phyloP scores from a whole-genome alignment of 2,329 filamentous ascomycete genomes.

The Harringtonia aguacate region DNA sequence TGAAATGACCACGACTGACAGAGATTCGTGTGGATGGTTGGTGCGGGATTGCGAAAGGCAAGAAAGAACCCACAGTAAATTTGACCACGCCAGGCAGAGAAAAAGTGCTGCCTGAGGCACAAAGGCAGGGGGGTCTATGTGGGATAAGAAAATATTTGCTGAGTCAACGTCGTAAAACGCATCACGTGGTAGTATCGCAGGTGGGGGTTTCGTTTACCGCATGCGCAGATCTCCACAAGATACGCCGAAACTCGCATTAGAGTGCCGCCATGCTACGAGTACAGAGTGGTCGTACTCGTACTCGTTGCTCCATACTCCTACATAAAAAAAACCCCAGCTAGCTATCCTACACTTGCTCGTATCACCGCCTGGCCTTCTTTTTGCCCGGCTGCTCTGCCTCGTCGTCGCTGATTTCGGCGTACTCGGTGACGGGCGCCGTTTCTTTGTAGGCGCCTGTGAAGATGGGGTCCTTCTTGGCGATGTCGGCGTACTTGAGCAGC shows the following conservation, averaged over 20 bases:
- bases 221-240: neutral
- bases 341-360: no score
- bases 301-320: no score
- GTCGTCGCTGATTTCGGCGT: constrained; percentile 79
- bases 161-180: neutral
- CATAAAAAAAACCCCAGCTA: no score
- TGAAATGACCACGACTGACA: constrained; percentile 38
- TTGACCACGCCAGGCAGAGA: constrained; percentile 7
- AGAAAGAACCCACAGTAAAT: constrained; percentile 6
- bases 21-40: constrained; percentile 36
- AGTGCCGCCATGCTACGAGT: no score
- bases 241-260: constrained; percentile 39
- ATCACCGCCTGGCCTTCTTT: constrained; percentile 48
- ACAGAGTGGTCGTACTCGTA: no score
- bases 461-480: constrained; percentile 83
- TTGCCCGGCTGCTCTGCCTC: constrained; percentile 60
- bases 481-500: constrained; percentile 85
- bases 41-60: constrained; percentile 24
- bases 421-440: constrained; percentile 87
- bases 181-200: no score
- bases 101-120: constrained; percentile 3
- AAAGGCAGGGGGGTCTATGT: neutral
- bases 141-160: neutral
- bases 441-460: constrained; percentile 91
- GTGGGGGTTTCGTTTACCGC: no score